A percentile compares a stretch with the other conserved stretches of the same genome.
These are phyloP conservation scores for Colletotrichum sublineola DNA, from an alignment of 2,329 filamentous ascomycete species.

Conservation along the genomic window DNA sequence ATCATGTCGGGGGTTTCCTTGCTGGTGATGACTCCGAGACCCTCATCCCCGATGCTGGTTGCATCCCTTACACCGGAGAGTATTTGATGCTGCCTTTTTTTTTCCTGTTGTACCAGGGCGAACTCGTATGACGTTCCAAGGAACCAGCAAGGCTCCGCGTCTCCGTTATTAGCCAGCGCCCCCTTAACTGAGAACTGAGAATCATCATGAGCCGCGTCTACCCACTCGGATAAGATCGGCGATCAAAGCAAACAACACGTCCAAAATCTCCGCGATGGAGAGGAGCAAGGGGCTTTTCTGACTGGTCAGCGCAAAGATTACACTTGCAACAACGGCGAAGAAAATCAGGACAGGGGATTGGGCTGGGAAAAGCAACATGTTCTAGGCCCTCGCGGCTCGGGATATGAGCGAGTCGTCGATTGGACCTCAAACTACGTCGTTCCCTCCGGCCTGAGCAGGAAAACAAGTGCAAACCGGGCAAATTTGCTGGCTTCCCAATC, in stretches of 20 bases:
- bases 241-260: background rate
- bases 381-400: constrained; percentile 26
- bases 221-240: constrained; percentile 31
- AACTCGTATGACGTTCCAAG: background rate
- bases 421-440: constrained; percentile 6
- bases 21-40: background rate
- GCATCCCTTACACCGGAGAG: background rate
- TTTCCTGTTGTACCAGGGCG: background rate
- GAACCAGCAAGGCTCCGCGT: background rate
- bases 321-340: constrained; percentile 3
- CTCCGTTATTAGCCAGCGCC: background rate
- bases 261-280: background rate
- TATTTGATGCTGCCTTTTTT: background rate
- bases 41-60: background rate
- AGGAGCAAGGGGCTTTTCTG: background rate
- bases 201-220: constrained; percentile 17
- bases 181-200: background rate
- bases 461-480: background rate
- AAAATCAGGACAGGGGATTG: background rate
- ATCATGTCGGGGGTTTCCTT: background rate
- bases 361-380: constrained; percentile 3
- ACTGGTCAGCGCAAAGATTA: constrained; percentile 10
- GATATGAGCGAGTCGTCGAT: constrained; percentile 23
- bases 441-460: background rate
- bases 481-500: constrained; percentile 8